phyloP scores from a whole-genome alignment of 331 rosid genomes.

The Acacia pycnantha region DNA sequence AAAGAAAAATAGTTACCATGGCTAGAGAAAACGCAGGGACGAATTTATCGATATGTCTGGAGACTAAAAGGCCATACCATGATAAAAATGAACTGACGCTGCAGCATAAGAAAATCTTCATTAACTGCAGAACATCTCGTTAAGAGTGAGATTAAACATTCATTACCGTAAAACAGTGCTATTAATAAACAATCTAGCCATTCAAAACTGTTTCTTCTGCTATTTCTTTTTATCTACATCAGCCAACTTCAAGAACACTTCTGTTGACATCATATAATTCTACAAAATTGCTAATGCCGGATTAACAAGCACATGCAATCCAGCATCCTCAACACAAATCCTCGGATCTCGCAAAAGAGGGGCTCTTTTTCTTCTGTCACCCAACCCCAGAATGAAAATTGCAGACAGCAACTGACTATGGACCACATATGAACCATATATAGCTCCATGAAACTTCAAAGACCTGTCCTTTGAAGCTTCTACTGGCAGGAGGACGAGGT shows the following conservation, averaged over 20 bases:
- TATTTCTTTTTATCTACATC: conserved; percentile 18
- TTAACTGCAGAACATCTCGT: not conserved
- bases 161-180: conserved; percentile 2
- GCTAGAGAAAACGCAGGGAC: not conserved
- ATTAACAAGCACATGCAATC: conserved; percentile 1
- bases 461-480: conserved; percentile 17
- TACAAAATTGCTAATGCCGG: conserved; percentile 21
- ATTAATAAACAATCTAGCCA: conserved; percentile 7
- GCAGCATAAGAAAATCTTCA: not conserved
- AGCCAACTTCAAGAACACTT: conserved; percentile 17
- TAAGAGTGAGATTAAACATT: not conserved
- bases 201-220: conserved; percentile 2
- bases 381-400: not conserved
- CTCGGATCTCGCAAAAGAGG: not conserved
- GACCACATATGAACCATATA: not conserved
- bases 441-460: not conserved
- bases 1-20: too few relatives aligned
- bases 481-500: conserved; percentile 1
- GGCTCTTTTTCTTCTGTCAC: not conserved
- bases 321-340: not conserved
- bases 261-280: conserved; percentile 14
- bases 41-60: too few relatives aligned
- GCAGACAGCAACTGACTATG: not conserved
- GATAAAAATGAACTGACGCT: not conserved
- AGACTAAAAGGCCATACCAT: not conserved